Base-by-base conservation (phyloP, 306 rosid species). In the Vigna radiata region DNA sequence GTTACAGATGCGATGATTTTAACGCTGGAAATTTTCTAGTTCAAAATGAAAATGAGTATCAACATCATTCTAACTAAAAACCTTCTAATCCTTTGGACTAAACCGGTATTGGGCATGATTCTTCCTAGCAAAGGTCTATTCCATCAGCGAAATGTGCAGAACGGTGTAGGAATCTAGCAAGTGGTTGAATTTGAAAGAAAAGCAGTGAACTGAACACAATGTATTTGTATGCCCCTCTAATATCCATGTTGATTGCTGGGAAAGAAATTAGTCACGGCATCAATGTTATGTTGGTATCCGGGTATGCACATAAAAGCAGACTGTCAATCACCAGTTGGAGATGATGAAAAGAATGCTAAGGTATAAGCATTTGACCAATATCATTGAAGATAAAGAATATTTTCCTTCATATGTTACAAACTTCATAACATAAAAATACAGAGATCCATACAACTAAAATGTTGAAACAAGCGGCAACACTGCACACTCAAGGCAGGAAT, bases 41-140 rank as follows among this genome's bases (percentile, higher is more conserved):
- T 15, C 36, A 79, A 71, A 79, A 39, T 33, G 72, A 61, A 49
- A 79, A 16, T 11, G 41, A 67, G 58, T 16, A 49, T 50, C 52
- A 15, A 56, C 63, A 50, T 37, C 48, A 61, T 62, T 23, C 13
- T 36, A 69, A 39, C 47, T 19, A 46, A 47, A 50, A 12, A n/a
- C 64, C 44, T 48, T 69, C 7, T 70, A 14, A 70, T 31, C 41
- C 23, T 46, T 65, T 19, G 76, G 52, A 78, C 27, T 58, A 58
- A 29, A 77, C 37, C 61, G 21, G 27, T 29, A 78, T 18, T 11
- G 37, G 43, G 64, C 54, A 43, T n/a, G n/a, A 67, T 31, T 66
- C 47, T 55, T 77, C 69, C 60, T 68, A 47, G 55, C 37, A 66
- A 56, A 68, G 75, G 76, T 46, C 16, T 36, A 39, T 36, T 65